These are phyloP conservation scores for Aspergillus carlsbadensis DNA, from an alignment of 495 filamentous ascomycete genomes.

Conservation along the genomic window DNA sequence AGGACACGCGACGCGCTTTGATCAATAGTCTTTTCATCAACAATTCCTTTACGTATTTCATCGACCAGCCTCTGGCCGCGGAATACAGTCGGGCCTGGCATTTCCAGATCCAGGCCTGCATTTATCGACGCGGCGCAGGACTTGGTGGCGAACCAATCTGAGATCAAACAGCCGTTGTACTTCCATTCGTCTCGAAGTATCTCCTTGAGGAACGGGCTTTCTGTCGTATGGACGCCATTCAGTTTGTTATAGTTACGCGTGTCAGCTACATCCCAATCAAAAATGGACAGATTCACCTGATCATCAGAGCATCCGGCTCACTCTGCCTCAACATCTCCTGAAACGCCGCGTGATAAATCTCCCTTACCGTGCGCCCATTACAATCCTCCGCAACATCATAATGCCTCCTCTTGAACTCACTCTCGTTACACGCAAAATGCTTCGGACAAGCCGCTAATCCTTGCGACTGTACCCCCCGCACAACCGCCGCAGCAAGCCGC, in stretches of 20 bases:
- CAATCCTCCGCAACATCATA: neutral
- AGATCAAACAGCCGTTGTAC: neutral
- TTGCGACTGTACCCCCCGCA: conserved; percentile 1
- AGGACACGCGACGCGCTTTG: neutral
- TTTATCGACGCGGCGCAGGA: conserved; percentile 41
- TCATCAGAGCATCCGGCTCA: neutral
- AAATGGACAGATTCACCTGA: neutral
- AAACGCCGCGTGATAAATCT: conserved; percentile 3
- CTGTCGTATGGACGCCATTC: conserved; percentile 1
- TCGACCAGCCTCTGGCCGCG: neutral
- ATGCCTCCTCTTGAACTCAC: conserved; percentile 2
- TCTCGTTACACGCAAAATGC: conserved; percentile 2
- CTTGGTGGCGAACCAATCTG: conserved; percentile 4
- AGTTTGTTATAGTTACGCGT: conserved; percentile 4
- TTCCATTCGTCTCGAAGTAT: conserved; percentile 3
- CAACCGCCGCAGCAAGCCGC: neutral
- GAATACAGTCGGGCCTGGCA: conserved; percentile 54
- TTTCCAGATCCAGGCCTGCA: conserved; percentile 54
- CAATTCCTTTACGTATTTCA: neutral
- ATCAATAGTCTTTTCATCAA: neutral
- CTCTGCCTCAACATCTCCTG: neutral
- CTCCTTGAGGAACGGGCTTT: neutral
- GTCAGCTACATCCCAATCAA: neutral
- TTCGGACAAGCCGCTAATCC: neutral
- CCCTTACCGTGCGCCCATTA: neutral